Conservation (phyloP, 805 yeast genomes). For the Candida sanyiensis region DNA sequence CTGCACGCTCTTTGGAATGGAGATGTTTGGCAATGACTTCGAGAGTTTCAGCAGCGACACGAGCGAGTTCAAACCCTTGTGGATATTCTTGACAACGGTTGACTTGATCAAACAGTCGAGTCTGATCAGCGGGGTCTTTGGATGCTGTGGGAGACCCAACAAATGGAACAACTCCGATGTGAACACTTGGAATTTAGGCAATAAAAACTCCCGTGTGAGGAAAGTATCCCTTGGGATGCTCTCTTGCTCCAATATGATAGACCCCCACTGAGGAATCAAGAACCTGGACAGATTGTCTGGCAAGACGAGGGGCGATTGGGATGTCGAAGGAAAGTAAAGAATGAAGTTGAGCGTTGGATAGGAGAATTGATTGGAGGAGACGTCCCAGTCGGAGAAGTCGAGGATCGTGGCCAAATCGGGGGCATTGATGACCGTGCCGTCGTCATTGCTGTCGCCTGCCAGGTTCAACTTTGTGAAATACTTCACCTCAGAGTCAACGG, state of each 20-base stretch:
- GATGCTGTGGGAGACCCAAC: conserved; percentile 58
- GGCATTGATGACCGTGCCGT: conserved; percentile 32
- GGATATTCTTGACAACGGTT: conserved; percentile 52
- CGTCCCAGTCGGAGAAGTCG: conserved; percentile 82
- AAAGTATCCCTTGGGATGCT: conserved; percentile 21
- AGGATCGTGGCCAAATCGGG: conserved; percentile 67
- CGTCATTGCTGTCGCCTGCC: conserved; percentile 15
- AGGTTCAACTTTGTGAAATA: conserved; percentile 42
- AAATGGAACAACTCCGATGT: conserved; percentile 69
- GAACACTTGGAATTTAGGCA: conserved; percentile 60
- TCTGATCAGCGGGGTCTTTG: conserved; percentile 55
- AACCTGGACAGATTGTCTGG: conserved; percentile 33
- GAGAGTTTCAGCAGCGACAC: conserved; percentile 67
- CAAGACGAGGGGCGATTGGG: conserved; percentile 44
- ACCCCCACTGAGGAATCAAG: conserved; percentile 47
- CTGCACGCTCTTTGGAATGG: conserved; percentile 72
- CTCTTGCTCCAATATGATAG: conserved; percentile 2
- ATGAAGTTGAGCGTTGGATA: conserved; percentile 70
- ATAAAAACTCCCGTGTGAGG: conserved; percentile 41
- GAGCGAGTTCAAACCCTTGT: conserved; percentile 60
- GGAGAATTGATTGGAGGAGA: conserved; percentile 46
- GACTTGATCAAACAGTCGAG: conserved; percentile 62
- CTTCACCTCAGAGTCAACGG: conserved; percentile 74
- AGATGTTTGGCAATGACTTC: conserved; percentile 65
- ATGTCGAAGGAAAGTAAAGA: conserved; percentile 53